A percentile compares a stretch with the other conserved stretches of the same genome.
phyloP scores from a whole-genome alignment of 768 basidiomycete species.

The Lactarius trivialis region DNA sequence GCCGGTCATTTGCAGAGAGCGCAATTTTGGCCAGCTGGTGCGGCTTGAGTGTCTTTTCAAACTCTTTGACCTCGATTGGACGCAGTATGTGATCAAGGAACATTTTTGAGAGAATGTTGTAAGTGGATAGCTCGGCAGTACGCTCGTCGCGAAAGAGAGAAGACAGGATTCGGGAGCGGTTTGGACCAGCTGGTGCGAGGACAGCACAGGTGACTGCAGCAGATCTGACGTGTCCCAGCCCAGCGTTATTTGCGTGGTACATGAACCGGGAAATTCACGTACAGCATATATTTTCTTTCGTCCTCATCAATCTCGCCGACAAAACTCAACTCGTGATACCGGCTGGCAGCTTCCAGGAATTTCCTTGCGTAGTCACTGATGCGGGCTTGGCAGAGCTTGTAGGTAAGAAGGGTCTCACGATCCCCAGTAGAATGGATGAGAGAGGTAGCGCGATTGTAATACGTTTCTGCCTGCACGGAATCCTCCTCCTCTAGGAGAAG shows the following conservation, averaged over 20 bases:
- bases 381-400: conserved; percentile 90
- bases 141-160: conserved; percentile 94
- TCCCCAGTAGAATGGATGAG: conserved; percentile 76
- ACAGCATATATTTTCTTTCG: conserved; percentile 89
- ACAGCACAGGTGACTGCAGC: conserved; percentile 96
- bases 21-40: conserved; percentile 94
- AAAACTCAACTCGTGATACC: conserved; percentile 93
- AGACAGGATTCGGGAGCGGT: conserved; percentile 87
- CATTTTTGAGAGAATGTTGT: conserved; percentile 95
- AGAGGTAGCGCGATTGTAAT: conserved; percentile 92
- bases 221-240: conserved; percentile 39
- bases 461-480: conserved; percentile 95
- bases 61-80: conserved; percentile 80
- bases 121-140: conserved; percentile 66
- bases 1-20: conserved; percentile 74
- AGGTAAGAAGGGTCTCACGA: conserved; percentile 72
- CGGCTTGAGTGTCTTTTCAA: conserved; percentile 77
- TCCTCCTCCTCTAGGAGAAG: conserved; percentile 94
- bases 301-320: conserved; percentile 89
- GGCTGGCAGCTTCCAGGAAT: conserved; percentile 89
- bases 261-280: conserved; percentile 30
- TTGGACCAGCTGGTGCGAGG: conserved; percentile 93
- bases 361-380: conserved; percentile 89
- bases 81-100: conserved; percentile 96
- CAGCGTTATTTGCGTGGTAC: conserved; percentile 4